A percentile compares a stretch with the other conserved stretches of the same genome.
These are phyloP conservation scores for Acorus calamus DNA, from an alignment of 106 monocot species.

Conservation along the genomic window DNA sequence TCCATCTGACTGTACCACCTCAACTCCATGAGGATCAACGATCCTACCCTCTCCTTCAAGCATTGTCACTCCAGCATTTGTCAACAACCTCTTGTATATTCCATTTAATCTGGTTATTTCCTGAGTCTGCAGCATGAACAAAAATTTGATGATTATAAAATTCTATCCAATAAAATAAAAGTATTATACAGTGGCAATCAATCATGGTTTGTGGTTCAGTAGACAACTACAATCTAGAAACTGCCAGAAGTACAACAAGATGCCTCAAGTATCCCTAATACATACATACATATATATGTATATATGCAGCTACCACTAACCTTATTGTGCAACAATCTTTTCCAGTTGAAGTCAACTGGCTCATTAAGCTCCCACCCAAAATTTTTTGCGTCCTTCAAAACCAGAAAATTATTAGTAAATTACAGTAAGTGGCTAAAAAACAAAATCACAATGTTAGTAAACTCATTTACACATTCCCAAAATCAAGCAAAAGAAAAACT, in stretches of 20 bases:
- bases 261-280: too few relatives aligned
- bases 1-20: conserved; percentile 66
- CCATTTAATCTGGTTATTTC: conserved; percentile 95
- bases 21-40: conserved; percentile 60
- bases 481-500: not conserved
- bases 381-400: conserved; percentile 74
- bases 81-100: conserved; percentile 71
- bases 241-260: too few relatives aligned
- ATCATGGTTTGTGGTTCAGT: too few relatives aligned
- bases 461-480: not conserved
- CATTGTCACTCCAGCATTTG: conserved; percentile 82
- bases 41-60: conserved; percentile 92
- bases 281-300: too few relatives aligned
- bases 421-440: not conserved
- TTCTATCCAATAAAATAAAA: too few relatives aligned
- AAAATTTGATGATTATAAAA: not conserved
- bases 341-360: conserved; percentile 77
- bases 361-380: conserved; percentile 92
- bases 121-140: conserved; percentile 44
- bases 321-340: conserved; percentile 94
- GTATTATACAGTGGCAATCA: too few relatives aligned
- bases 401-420: not conserved
- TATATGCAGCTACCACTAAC: conserved; percentile 14
- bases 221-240: too few relatives aligned
- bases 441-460: too few relatives aligned